Conservation (phyloP, 352 stramenopile genomes). For the Salisapilia sapeloensis region DNA sequence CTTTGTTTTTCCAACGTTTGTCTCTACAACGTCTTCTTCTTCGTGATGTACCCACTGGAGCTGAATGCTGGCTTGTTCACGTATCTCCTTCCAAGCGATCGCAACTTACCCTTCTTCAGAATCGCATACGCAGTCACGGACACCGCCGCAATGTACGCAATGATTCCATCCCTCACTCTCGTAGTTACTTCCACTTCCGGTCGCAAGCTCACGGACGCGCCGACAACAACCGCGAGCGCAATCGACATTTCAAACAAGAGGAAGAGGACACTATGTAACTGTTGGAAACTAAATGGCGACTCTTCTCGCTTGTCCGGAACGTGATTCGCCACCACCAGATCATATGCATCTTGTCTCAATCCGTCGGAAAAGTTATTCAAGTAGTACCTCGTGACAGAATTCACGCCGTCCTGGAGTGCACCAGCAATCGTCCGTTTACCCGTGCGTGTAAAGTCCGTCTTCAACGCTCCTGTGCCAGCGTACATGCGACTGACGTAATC, state of each 20-base stretch:
- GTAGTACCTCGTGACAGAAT: constrained; percentile 90
- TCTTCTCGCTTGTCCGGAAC: constrained; percentile 58
- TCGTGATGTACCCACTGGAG: constrained; percentile 73
- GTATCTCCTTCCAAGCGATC: constrained; percentile 55
- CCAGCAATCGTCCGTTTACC: constrained; percentile 83
- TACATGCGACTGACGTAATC: constrained; percentile 90
- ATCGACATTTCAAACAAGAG: constrained; percentile 38
- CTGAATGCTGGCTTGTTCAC: constrained; percentile 77
- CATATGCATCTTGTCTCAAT: constrained; percentile 85
- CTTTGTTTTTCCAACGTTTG: constrained; percentile 1
- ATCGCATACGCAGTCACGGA: constrained; percentile 39
- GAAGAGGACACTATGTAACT: constrained; percentile 57
- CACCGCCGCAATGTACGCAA: constrained; percentile 31
- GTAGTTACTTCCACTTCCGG: constrained; percentile 27
- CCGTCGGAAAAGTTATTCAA: constrained; percentile 93
- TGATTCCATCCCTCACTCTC: constrained; percentile 39
- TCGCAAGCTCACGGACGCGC: constrained; percentile 45
- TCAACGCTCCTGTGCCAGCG: constrained; percentile 86
- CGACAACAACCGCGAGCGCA: constrained; percentile 26
- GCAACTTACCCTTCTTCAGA: constrained; percentile 71
- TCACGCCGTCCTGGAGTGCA: constrained; percentile 88
- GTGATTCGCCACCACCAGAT: constrained; percentile 78
- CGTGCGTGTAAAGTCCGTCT: constrained; percentile 91
- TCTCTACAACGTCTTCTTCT: constrained; percentile 42
- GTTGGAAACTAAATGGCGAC: constrained; percentile 67